Percentiles rank a stretch among this genome's conserved stretches.
Conservation (phyloP, 2,329 filamentous ascomycete genomes). For the Xylaria sp. region DNA sequence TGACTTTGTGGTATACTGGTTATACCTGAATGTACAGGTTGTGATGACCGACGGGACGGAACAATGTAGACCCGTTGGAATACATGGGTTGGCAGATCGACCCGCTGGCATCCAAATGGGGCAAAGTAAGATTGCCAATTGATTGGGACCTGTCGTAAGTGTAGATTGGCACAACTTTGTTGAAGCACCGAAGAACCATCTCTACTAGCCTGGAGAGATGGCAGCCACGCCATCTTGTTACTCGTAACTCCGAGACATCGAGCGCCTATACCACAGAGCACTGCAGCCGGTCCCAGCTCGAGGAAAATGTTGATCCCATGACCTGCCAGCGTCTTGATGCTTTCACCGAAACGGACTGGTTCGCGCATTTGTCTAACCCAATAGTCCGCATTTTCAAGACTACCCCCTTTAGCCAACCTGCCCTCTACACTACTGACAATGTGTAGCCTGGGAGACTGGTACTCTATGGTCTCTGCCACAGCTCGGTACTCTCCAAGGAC, state of each 20-base stretch:
- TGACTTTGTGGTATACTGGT: too few relatives aligned
- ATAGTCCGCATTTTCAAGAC: slow-evolving; percentile 38
- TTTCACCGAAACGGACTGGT: slow-evolving; percentile 41
- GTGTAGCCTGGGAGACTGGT: slow-evolving; percentile 25
- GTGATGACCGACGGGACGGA: too few relatives aligned
- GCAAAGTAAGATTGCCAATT: too few relatives aligned
- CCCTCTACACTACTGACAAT: slow-evolving; percentile 38
- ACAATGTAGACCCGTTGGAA: too few relatives aligned
- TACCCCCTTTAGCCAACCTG: slow-evolving; percentile 27
- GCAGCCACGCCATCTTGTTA: slow-evolving; percentile 32
- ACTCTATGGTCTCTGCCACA: slow-evolving; percentile 33
- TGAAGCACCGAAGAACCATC: slow-evolving; percentile 1
- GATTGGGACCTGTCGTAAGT: too few relatives aligned
- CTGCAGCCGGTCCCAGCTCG: slow-evolving; percentile 39
- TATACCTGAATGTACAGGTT: too few relatives aligned
- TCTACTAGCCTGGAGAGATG: slow-evolving; percentile 34
- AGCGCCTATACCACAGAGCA: slow-evolving; percentile 40
- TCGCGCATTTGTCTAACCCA: slow-evolving; percentile 39
- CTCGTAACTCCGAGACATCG: slow-evolving; percentile 26
- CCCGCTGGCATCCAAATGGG: too few relatives aligned
- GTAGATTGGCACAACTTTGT: too few relatives aligned
- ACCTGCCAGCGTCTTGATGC: slow-evolving; percentile 33
- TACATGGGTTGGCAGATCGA: too few relatives aligned
- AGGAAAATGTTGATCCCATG: slow-evolving; percentile 39
- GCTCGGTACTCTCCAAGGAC: slow-evolving; percentile 35